phyloP scores from a whole-genome alignment of 257 asterid genomes.

The Cruciata laevipes region DNA sequence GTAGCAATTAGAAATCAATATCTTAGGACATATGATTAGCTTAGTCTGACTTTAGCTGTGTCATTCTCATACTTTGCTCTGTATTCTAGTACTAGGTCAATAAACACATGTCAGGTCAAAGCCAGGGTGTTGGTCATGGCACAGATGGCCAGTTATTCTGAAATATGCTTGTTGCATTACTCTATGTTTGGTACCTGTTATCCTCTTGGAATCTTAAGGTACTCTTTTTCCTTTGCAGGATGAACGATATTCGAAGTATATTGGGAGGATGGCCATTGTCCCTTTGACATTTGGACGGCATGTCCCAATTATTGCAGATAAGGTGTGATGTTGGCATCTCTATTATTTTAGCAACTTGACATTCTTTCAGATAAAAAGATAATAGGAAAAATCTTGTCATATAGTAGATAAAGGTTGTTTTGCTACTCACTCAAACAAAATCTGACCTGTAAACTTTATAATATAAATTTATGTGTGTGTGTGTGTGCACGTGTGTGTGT shows the following conservation, averaged over 20 bases:
- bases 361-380: conserved; percentile 3
- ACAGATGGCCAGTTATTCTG: background rate
- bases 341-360: background rate
- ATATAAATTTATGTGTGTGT: too few species aligned
- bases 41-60: background rate
- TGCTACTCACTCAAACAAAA: background rate
- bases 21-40: background rate
- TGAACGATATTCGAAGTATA: conserved; percentile 74
- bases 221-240: conserved; percentile 42
- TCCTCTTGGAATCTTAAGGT: background rate
- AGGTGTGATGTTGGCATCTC: conserved; percentile 35
- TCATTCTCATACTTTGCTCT: background rate
- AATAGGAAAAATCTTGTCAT: conserved; percentile 4
- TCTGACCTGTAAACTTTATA: background rate
- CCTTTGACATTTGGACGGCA: conserved; percentile 96
- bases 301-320: conserved; percentile 92
- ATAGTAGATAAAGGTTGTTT: background rate
- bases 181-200: background rate
- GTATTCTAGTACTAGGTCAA: background rate
- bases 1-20: background rate
- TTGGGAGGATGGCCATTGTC: conserved; percentile 90
- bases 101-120: background rate
- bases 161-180: background rate
- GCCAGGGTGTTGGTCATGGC: background rate
- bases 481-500: too few species aligned